Percentiles rank a stretch among this genome's conserved stretches.
These are phyloP conservation scores for Phytophthora sansomeana DNA, from an alignment of 352 stramenopile species.

Conservation along the genomic window DNA sequence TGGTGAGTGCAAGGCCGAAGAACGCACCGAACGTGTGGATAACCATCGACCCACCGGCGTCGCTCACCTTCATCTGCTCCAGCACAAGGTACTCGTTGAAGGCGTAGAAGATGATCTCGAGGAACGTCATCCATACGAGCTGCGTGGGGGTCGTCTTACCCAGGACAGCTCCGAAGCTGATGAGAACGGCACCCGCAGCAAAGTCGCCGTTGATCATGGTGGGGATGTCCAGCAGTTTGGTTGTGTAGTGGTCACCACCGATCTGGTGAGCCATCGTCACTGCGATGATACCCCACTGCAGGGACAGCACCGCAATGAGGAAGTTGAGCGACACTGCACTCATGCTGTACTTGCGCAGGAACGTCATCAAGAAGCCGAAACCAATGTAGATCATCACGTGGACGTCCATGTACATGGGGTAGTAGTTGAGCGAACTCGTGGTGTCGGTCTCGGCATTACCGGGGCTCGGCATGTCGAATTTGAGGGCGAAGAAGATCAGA, in stretches of 20 bases:
- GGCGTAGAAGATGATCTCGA: conserved; percentile 80
- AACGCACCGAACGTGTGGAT: conserved; percentile 89
- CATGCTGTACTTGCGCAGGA: conserved; percentile 84
- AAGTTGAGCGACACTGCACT: conserved; percentile 85
- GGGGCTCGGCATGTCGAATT: conserved; percentile 52
- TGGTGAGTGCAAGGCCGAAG: conserved; percentile 77
- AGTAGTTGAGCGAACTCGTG: conserved; percentile 23
- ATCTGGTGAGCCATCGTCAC: conserved; percentile 74
- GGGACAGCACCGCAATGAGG: conserved; percentile 65
- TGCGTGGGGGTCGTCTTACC: conserved; percentile 82
- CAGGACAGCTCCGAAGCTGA: conserved; percentile 82
- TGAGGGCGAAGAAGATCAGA: conserved; percentile 54
- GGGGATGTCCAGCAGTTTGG: conserved; percentile 58
- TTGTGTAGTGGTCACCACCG: conserved; percentile 50
- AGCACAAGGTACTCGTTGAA: conserved; percentile 83
- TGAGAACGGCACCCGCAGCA: conserved; percentile 75
- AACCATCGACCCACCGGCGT: conserved; percentile 84
- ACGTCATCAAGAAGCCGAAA: conserved; percentile 92
- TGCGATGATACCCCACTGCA: conserved; percentile 78
- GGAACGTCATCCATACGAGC: conserved; percentile 79
- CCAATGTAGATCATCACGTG: conserved; percentile 90
- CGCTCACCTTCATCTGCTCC: conserved; percentile 62
- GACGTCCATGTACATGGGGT: conserved; percentile 81
- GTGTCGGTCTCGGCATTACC: conserved; percentile 4
- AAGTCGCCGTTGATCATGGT: conserved; percentile 87